These are phyloP conservation scores for Fusarium coffeatum DNA, from an alignment of 2,329 filamentous ascomycete genomes.

Conservation along the genomic window DNA sequence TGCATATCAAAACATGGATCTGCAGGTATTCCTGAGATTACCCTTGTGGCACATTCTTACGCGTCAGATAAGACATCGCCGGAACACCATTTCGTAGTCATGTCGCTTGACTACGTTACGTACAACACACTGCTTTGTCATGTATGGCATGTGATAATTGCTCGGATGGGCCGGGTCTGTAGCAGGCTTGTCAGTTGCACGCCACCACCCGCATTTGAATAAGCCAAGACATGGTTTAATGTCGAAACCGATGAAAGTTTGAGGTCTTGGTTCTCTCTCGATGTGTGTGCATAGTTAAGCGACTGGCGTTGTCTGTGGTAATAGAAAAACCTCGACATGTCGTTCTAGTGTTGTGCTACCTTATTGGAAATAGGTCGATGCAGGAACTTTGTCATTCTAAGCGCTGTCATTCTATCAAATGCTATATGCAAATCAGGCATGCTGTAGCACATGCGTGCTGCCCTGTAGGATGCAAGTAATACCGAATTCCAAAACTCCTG, in stretches of 20 bases:
- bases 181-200: not conserved
- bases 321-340: not conserved
- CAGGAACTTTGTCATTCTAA: not conserved
- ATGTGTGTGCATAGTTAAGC: not conserved
- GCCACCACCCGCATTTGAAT: not conserved
- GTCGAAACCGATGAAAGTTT: not conserved
- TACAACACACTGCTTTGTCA: not conserved
- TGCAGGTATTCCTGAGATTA: constrained; percentile 4
- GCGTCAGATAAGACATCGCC: not conserved
- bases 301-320: not conserved
- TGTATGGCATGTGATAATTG: not conserved
- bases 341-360: not conserved
- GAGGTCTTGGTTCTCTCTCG: not conserved
- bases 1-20: not conserved
- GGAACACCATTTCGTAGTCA: constrained; percentile 9
- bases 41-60: constrained; percentile 11
- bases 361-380: not conserved
- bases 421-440: constrained; percentile 2
- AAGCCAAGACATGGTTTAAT: not conserved
- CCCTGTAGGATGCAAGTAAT: constrained; percentile 3
- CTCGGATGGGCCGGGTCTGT: not conserved
- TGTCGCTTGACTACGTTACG: not conserved
- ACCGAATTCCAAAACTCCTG: constrained; percentile 5
- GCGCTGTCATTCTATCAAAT: constrained; percentile 6
- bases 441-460: constrained; percentile 11